Conservation (phyloP, 176 grass and related monocot species). For the Musa beccarii region DNA sequence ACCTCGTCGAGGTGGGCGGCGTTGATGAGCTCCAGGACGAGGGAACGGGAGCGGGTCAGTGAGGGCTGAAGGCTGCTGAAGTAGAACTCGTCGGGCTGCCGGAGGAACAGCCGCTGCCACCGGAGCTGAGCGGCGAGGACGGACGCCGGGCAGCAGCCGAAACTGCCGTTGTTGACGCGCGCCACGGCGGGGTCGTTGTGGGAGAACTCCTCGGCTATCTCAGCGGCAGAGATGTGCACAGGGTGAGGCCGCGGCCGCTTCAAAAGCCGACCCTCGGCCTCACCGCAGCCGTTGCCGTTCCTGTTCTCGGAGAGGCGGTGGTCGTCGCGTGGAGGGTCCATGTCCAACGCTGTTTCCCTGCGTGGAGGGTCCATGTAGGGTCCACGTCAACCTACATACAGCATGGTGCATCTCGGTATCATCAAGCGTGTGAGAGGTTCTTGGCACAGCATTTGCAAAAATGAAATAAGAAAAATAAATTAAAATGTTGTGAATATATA, state of each 20-base stretch:
- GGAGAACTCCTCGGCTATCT: conserved; percentile 64
- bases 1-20: conserved; percentile 28
- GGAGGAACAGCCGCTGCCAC: conserved; percentile 65
- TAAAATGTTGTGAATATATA: no score
- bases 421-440: no score
- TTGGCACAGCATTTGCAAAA: no score
- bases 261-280: conserved; percentile 7
- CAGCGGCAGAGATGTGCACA: conserved; percentile 17
- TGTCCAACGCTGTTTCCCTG: background rate
- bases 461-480: no score
- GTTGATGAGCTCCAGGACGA: conserved; percentile 15
- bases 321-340: background rate
- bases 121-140: conserved; percentile 49
- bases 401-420: no score
- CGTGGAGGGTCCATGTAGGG: background rate
- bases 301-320: conserved; percentile 27
- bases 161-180: conserved; percentile 94
- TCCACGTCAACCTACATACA: no score
- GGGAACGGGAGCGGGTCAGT: conserved; percentile 39
- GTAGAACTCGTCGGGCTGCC: conserved; percentile 85
- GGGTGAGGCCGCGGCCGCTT: conserved; percentile 31
- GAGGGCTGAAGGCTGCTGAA: conserved; percentile 50
- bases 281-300: background rate
- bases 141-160: conserved; percentile 71
- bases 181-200: conserved; percentile 61